These are phyloP conservation scores for Ehretia macrophylla DNA, from an alignment of 257 asterid species.

Conservation along the genomic window DNA sequence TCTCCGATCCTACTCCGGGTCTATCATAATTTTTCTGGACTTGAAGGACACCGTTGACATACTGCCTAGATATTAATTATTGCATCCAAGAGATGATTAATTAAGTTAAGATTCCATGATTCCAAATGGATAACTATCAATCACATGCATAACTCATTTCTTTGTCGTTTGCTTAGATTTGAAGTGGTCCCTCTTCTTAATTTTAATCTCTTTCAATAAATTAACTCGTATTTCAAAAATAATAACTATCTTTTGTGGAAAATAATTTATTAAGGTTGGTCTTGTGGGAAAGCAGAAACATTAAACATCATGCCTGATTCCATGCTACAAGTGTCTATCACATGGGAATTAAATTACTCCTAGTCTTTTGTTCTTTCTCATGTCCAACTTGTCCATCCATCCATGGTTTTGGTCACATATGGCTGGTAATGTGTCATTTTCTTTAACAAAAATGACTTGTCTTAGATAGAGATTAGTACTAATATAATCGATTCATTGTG, in stretches of 20 bases:
- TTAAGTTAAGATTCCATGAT: conserved; percentile 11
- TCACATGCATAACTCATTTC: conserved; percentile 17
- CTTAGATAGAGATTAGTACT: not conserved
- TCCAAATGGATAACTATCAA: conserved; percentile 2
- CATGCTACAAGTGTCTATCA: not conserved
- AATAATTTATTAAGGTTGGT: too few relatives aligned
- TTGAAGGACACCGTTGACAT: not conserved
- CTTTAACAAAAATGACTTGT: conserved; percentile 1
- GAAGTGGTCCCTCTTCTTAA: not conserved
- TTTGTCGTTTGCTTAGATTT: conserved; percentile 9
- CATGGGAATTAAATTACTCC: conserved; percentile 2
- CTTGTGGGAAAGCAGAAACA: too few relatives aligned
- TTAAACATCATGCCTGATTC: too few relatives aligned
- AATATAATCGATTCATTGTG: conserved; percentile 1
- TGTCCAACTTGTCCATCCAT: conserved; percentile 8
- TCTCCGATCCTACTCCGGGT: too few relatives aligned
- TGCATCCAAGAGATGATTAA: not conserved
- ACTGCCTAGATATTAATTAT: not conserved
- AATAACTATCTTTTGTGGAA: too few relatives aligned
- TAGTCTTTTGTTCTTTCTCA: not conserved
- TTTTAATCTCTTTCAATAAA: not conserved
- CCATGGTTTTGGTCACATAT: not conserved
- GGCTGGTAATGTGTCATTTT: conserved; percentile 2
- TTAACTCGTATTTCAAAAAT: not conserved
- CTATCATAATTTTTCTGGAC: too few relatives aligned